Evolutionary conservation across 192 early-diverging fungal species (phyloP).

Genomic region (Backusella circina): DNA sequence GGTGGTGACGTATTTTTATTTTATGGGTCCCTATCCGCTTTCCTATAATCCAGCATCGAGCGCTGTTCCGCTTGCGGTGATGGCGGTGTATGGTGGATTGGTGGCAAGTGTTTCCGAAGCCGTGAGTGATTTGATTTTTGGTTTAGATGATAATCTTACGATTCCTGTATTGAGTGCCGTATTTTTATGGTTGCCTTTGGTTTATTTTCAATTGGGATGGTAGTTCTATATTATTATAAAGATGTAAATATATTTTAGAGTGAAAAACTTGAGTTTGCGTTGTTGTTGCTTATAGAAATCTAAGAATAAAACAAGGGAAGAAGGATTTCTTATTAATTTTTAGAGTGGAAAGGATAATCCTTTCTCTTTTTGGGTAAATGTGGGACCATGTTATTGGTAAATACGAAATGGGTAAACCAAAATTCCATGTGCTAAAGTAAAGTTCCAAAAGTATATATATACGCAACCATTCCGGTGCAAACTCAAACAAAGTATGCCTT

Average conservation of each 20-base stretch:
- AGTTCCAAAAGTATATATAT: neutral
- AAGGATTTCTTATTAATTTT: neutral
- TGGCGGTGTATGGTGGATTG: constrained; percentile 35
- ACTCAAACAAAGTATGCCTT: too few relatives aligned
- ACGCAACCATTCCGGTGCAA: too few relatives aligned
- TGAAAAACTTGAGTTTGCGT: neutral
- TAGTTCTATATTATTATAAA: neutral
- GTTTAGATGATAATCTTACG: constrained; percentile 46
- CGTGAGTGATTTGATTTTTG: constrained; percentile 27
- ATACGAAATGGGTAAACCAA: neutral
- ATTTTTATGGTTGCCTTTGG: constrained; percentile 35
- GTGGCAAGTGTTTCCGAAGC: constrained; percentile 38
- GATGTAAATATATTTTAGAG: neutral
- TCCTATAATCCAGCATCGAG: constrained; percentile 11
- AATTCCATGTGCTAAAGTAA: neutral
- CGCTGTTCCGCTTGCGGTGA: constrained; percentile 2
- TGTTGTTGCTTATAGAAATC: neutral
- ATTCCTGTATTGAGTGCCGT: constrained; percentile 38
- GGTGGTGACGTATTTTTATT: constrained; percentile 34
- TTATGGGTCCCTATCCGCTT: neutral
- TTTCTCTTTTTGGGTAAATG: neutral
- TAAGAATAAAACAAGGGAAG: neutral
- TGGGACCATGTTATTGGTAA: neutral
- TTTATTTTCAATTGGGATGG: constrained; percentile 14
- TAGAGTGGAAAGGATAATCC: neutral